A percentile compares a stretch with the other conserved stretches of the same genome.
Evolutionary conservation across 805 yeast species (phyloP).

Genomic region (Suhomyces prunicola): DNA sequence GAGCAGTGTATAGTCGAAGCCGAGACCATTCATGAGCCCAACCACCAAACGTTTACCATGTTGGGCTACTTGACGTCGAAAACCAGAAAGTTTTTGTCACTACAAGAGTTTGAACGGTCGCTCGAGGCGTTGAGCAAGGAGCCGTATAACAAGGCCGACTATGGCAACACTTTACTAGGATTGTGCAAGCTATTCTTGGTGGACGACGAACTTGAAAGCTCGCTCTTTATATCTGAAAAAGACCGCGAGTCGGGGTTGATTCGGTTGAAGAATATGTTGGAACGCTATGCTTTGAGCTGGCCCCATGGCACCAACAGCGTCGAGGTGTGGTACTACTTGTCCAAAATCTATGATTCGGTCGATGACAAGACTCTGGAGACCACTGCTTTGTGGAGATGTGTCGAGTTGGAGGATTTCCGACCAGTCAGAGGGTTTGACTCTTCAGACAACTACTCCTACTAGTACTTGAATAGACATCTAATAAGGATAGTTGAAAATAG

Average conservation of each 20-base stretch:
- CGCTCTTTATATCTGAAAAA: constrained; percentile 49
- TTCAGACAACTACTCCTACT: constrained; percentile 25
- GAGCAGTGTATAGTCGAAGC: constrained; percentile 75
- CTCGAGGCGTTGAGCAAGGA: constrained; percentile 38
- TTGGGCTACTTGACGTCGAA: constrained; percentile 46
- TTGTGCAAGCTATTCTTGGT: constrained; percentile 48
- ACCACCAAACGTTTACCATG: constrained; percentile 47
- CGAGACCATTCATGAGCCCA: constrained; percentile 45
- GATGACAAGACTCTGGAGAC: constrained; percentile 50
- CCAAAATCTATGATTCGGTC: constrained; percentile 57
- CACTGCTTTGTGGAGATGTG: constrained; percentile 57
- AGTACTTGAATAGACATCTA: too few species aligned
- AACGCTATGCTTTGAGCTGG: constrained; percentile 34
- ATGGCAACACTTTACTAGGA: constrained; percentile 54
- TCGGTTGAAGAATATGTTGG: constrained; percentile 47
- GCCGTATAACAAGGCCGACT: constrained; percentile 28
- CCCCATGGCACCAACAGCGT: constrained; percentile 39
- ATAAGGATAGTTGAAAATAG: too few species aligned
- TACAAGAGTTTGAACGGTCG: constrained; percentile 64
- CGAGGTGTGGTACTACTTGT: constrained; percentile 71
- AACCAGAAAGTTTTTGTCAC: constrained; percentile 45
- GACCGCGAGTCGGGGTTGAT: constrained; percentile 63
- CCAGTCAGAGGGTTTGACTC: constrained; percentile 47
- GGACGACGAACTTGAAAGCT: constrained; percentile 30
- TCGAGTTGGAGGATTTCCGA: constrained; percentile 58